Evolutionary conservation across 2,329 filamentous ascomycete species (phyloP).

Genomic region (Hymenoscyphus albidus): DNA sequence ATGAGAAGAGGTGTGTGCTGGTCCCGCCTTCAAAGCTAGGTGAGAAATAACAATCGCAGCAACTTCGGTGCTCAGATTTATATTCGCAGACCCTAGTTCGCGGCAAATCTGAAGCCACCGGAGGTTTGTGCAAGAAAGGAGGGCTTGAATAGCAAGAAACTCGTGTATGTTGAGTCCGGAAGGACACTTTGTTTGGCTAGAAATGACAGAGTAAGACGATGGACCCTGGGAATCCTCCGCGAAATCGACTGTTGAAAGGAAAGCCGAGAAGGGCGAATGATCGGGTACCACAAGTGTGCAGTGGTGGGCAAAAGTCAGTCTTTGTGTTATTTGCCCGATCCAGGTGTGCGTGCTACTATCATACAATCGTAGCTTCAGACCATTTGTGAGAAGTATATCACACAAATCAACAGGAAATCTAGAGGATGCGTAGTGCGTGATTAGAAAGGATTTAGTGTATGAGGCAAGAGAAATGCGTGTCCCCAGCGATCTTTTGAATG

Average conservation of each 20-base stretch:
- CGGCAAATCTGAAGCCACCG: conserved; percentile 47
- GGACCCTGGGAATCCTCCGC: conserved; percentile 29
- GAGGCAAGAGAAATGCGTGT: conserved; percentile 32
- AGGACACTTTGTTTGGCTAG: conserved; percentile 46
- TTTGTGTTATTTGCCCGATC: not conserved
- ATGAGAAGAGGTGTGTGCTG: conserved; percentile 32
- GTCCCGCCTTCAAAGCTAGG: conserved; percentile 54
- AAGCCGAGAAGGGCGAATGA: conserved; percentile 29
- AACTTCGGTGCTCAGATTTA: conserved; percentile 57
- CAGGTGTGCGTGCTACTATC: conserved; percentile 27
- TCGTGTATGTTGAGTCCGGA: conserved; percentile 45
- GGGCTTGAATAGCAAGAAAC: conserved; percentile 43
- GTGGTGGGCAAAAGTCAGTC: conserved; percentile 34
- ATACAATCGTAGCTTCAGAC: conserved; percentile 29
- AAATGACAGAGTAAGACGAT: conserved; percentile 41
- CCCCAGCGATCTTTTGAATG: conserved; percentile 8
- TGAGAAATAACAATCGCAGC: conserved; percentile 48
- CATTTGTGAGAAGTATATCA: conserved; percentile 32
- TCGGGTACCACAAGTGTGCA: conserved; percentile 36
- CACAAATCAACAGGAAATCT: conserved; percentile 30
- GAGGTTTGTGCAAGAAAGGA: conserved; percentile 37
- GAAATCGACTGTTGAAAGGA: conserved; percentile 20
- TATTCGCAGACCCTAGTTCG: conserved; percentile 48
- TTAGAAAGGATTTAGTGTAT: conserved; percentile 31
- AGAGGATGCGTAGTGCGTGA: conserved; percentile 34